A percentile compares a stretch with the other conserved stretches of the same genome.
phyloP scores from a whole-genome alignment of 2,329 filamentous ascomycete genomes.

The Colletotrichum chrysophilum region DNA sequence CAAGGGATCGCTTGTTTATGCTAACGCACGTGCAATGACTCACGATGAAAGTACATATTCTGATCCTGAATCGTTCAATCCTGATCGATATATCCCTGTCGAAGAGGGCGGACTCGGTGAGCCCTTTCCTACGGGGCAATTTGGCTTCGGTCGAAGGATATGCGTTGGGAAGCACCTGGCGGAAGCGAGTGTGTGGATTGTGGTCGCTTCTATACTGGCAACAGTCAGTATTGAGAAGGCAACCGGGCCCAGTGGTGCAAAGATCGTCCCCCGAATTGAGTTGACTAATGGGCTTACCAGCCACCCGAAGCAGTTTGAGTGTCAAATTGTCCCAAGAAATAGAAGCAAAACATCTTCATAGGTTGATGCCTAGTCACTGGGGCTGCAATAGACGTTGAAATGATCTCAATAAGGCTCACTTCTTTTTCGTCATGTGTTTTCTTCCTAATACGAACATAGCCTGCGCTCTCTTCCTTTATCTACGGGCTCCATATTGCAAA shows the following conservation, averaged over 20 bases:
- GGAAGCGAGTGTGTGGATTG: slow-evolving; percentile 51
- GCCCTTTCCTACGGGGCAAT: slow-evolving; percentile 50
- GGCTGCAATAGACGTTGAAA: background rate
- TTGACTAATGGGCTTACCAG: slow-evolving; percentile 10
- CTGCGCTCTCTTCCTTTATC: background rate
- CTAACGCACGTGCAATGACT: slow-evolving; percentile 49
- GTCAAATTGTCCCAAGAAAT: background rate
- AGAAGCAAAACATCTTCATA: background rate
- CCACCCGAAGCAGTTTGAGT: background rate
- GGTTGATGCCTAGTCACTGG: background rate
- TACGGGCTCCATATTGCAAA: background rate
- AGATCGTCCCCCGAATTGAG: background rate
- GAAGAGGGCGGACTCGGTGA: slow-evolving; percentile 39
- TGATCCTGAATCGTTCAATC: slow-evolving; percentile 47
- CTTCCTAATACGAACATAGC: background rate
- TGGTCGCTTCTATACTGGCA: slow-evolving; percentile 43
- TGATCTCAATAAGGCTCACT: background rate
- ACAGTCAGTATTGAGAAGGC: slow-evolving; percentile 37
- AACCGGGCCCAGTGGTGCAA: slow-evolving; percentile 34
- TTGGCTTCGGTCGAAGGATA: slow-evolving; percentile 45
- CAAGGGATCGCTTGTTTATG: slow-evolving; percentile 49
- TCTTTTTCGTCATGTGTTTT: background rate
- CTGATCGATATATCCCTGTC: slow-evolving; percentile 47
- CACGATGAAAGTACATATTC: slow-evolving; percentile 43
- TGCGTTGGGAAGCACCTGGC: slow-evolving; percentile 55